A percentile compares a stretch with the other conserved stretches of the same genome.
These are phyloP conservation scores for Coemansia sp. DNA, from an alignment of 192 early-diverging fungal species.

Conservation along the genomic window DNA sequence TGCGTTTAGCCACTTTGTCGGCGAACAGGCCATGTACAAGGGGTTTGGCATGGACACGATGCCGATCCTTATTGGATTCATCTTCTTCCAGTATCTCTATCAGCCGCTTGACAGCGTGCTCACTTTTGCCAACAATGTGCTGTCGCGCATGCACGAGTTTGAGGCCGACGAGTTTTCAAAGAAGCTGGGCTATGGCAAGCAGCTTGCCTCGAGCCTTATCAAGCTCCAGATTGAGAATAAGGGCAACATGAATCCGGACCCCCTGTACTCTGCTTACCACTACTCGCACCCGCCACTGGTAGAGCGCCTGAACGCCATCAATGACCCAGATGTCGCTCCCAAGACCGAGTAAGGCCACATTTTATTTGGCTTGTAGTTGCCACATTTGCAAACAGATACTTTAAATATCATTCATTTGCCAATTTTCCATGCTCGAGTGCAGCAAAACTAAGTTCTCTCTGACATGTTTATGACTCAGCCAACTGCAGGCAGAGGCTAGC, in stretches of 20 bases:
- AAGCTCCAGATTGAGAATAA: constrained; percentile 90
- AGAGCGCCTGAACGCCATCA: constrained; percentile 72
- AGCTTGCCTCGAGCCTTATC: constrained; percentile 73
- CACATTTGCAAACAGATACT: background rate
- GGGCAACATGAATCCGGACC: constrained; percentile 80
- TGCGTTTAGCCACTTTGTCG: constrained; percentile 70
- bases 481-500: background rate
- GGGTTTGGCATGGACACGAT: constrained; percentile 79
- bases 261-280: constrained; percentile 84
- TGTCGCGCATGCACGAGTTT: constrained; percentile 86
- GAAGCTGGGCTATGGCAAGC: constrained; percentile 70
- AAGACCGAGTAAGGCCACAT: constrained; percentile 33
- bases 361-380: background rate
- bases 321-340: constrained; percentile 46
- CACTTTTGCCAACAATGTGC: constrained; percentile 69
- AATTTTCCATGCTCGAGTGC: too few species aligned
- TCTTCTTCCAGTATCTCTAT: constrained; percentile 85
- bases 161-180: constrained; percentile 89
- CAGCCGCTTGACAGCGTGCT: constrained; percentile 73
- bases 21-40: constrained; percentile 68
- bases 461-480: background rate
- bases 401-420: background rate
- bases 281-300: constrained; percentile 89
- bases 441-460: background rate
- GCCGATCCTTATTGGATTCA: constrained; percentile 84